Conservation (phyloP, 2,329 filamentous ascomycete species). For the Fusarium hainanense region DNA sequence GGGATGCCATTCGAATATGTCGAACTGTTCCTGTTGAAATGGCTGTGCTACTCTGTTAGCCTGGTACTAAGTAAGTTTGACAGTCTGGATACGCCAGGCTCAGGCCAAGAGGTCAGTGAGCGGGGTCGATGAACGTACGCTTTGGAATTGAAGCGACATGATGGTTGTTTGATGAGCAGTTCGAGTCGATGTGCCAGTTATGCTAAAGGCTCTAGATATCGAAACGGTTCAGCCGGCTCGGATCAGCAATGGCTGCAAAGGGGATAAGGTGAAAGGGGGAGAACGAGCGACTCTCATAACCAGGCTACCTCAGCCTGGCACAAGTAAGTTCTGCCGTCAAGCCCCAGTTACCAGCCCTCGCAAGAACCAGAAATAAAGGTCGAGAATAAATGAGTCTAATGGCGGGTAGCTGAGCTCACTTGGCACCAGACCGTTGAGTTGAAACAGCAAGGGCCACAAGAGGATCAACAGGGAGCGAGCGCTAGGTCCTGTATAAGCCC, state of each 20-base stretch:
- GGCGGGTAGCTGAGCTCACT: conserved; percentile 14
- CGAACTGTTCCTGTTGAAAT: conserved; percentile 67
- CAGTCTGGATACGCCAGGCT: conserved; percentile 6
- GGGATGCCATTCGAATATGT: conserved; percentile 93
- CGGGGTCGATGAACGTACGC: conserved; percentile 29
- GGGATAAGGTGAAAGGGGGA: conserved; percentile 8
- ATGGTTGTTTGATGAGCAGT: neutral
- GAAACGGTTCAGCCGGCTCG: neutral
- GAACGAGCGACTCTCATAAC: conserved; percentile 15
- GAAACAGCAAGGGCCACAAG: conserved; percentile 17
- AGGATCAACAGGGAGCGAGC: conserved; percentile 15
- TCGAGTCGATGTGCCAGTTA: neutral
- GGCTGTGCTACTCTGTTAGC: conserved; percentile 51
- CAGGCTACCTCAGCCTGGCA: conserved; percentile 12
- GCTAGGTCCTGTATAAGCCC: neutral
- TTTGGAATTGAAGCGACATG: conserved; percentile 46
- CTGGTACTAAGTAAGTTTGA: neutral
- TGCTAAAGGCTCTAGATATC: neutral
- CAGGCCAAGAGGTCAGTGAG: conserved; percentile 2
- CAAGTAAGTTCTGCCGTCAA: neutral
- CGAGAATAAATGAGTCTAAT: conserved; percentile 1
- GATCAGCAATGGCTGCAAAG: conserved; percentile 6
- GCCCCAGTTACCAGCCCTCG: conserved; percentile 8
- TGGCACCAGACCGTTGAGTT: conserved; percentile 5
- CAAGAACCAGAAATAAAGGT: conserved; percentile 6